phyloP scores from a whole-genome alignment of 108 stramenopile species.

The Halocafeteria seosinensis region DNA sequence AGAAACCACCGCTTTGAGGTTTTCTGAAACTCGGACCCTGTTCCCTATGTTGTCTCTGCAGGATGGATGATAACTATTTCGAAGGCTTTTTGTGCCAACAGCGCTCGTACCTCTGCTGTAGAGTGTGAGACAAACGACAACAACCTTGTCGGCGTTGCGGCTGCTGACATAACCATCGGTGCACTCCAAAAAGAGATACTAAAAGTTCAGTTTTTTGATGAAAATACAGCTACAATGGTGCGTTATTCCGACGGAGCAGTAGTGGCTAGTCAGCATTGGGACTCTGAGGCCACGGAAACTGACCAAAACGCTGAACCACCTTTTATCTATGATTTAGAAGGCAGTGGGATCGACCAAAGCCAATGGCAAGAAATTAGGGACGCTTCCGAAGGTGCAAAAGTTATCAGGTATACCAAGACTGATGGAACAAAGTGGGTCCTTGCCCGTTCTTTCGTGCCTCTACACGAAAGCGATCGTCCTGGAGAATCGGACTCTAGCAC shows the following conservation, averaged over 20 bases:
- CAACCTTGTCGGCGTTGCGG: background rate
- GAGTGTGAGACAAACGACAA: too few species aligned
- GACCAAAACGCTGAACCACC: too few species aligned
- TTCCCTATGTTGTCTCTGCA: too few species aligned
- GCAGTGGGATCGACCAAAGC: background rate
- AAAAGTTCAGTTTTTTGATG: background rate
- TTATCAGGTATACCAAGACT: background rate
- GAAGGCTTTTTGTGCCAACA: too few species aligned
- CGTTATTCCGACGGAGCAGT: background rate
- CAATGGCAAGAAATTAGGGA: background rate
- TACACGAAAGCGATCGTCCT: background rate
- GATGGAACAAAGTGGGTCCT: background rate
- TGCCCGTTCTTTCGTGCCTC: background rate
- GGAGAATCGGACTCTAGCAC: too few species aligned
- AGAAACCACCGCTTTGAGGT: too few species aligned
- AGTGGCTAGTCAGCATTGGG: background rate
- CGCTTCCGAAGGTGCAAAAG: background rate
- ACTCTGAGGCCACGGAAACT: background rate
- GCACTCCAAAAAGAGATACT: background rate
- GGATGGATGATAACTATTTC: too few species aligned
- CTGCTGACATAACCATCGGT: background rate
- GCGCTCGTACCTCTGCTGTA: too few species aligned
- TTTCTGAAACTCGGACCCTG: too few species aligned
- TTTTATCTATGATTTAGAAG: background rate
- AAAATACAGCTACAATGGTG: background rate